Percentiles rank a stretch among this genome's conserved stretches.
Evolutionary conservation across 202 grass and related monocot genomes (phyloP).

Genomic region (Dendrocalamus latiflorus): DNA sequence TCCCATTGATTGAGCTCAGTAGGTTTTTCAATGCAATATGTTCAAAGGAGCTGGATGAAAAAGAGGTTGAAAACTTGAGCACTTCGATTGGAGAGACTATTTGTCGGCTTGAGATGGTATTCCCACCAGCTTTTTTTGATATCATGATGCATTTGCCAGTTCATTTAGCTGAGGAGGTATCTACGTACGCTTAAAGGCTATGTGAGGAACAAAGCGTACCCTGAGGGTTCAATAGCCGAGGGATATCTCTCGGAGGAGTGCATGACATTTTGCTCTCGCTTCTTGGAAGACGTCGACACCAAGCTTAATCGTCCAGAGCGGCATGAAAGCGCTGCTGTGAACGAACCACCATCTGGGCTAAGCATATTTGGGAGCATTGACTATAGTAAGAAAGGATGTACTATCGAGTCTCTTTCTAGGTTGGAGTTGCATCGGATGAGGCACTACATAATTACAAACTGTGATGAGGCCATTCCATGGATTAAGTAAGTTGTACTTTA

Average conservation of each 20-base stretch:
- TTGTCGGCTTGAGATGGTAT: neutral
- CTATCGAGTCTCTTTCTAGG: neutral
- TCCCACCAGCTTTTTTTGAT: neutral
- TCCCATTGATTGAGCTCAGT: neutral
- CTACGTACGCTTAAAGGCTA: neutral
- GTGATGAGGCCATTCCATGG: too few species aligned
- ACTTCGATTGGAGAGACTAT: neutral
- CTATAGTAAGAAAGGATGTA: neutral
- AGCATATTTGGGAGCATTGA: neutral
- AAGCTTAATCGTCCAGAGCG: neutral
- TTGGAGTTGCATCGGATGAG: too few species aligned
- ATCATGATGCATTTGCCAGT: neutral
- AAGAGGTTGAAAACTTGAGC: neutral
- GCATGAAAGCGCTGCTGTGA: neutral
- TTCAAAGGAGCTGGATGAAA: neutral
- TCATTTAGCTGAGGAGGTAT: neutral
- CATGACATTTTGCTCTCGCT: conserved; percentile 13
- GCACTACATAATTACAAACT: too few species aligned
- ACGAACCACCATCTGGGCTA: neutral
- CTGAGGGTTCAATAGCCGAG: neutral
- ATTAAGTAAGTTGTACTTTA: too few species aligned
- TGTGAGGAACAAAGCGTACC: neutral
- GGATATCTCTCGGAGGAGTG: neutral
- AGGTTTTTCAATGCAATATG: neutral
- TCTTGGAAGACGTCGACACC: neutral